phyloP scores from a whole-genome alignment of 495 filamentous ascomycete genomes.

The Podospora australis region DNA sequence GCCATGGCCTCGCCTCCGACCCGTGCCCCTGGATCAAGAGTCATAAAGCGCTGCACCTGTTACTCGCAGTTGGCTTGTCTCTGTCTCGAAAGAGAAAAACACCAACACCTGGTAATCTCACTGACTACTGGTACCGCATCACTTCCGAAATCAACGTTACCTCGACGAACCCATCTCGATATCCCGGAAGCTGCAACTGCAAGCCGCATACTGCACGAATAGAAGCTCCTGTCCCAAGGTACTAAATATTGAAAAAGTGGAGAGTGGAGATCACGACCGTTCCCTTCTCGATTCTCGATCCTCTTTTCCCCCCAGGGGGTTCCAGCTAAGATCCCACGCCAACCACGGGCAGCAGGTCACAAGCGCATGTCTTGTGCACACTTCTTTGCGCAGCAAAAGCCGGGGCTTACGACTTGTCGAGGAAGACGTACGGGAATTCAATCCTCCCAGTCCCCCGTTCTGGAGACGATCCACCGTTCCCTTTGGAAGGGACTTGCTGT shows the following conservation, averaged over 20 bases:
- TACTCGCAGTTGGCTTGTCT: too few species aligned
- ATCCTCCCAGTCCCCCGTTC: too few species aligned
- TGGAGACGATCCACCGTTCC: too few species aligned
- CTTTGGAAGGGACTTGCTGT: not conserved
- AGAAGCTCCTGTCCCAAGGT: too few species aligned
- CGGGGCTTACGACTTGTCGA: too few species aligned
- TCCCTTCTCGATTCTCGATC: too few species aligned
- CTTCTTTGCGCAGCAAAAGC: not conserved
- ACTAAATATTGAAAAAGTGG: constrained; percentile 1
- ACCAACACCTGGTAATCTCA: too few species aligned
- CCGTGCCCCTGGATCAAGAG: not conserved
- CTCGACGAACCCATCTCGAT: not conserved
- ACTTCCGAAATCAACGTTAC: constrained; percentile 7
- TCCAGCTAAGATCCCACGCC: too few species aligned
- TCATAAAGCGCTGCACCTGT: too few species aligned
- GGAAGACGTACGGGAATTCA: too few species aligned
- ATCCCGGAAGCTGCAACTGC: not conserved
- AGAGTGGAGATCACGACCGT: not conserved
- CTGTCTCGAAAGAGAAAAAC: too few species aligned
- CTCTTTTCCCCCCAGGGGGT: too few species aligned
- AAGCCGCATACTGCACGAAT: constrained; percentile 1
- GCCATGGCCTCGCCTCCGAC: not conserved
- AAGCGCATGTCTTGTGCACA: not conserved
- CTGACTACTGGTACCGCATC: not conserved
- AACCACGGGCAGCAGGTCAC: not conserved